Evolutionary conservation across 139 green algal genomes (phyloP), one percentile per base, ranked within the genome.

Genomic region (Closterium sp.): DNA sequence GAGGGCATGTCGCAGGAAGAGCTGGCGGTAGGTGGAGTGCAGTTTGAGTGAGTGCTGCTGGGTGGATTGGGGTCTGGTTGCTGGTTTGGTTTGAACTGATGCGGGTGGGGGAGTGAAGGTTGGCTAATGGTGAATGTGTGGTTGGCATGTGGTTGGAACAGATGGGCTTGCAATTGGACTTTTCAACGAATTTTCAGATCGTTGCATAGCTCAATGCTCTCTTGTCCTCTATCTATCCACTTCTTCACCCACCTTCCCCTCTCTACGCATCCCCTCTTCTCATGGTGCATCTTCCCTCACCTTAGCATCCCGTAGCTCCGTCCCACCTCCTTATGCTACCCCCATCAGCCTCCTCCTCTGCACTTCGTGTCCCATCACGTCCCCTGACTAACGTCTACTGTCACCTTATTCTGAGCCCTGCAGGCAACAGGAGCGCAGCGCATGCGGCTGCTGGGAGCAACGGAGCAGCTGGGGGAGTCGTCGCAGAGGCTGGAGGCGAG

Each of bases 401-500:
- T 73, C 50, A 21, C 50, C 9, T 73, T 11, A 45, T 6, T 45
- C 50, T 73, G 50, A 5, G 50, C 13, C 10, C 24, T 87, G 84
- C 28, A 70, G 89, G 73, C 24, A 31, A 84, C 89, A 17, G 42
- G 34, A 34, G 91, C 88, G 9, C 88, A 90, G 70, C 19, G 94
- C 31, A 92, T 24, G 24, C 87, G 85, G 42, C 70, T 95, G 87
- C 86, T 95, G 89, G 17, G 70, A 27, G 91, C 91, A 30, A 95
- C 95, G 42, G 92, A 91, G 73, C 84, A 90, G 32, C 29, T 95
- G 62, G 84, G 88, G 21, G 45, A 73, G 28, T 94, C 94, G 28
- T 45, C 93, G 21, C 93, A 95, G 30, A 90, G 94, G 17, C 92
- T 96, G 19, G 31, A 88, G 86, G 89, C 95, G 32, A 79, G 93